These are phyloP conservation scores for Tardiomyces blankii DNA, from an alignment of 1,139 yeast species.

Conservation along the genomic window DNA sequence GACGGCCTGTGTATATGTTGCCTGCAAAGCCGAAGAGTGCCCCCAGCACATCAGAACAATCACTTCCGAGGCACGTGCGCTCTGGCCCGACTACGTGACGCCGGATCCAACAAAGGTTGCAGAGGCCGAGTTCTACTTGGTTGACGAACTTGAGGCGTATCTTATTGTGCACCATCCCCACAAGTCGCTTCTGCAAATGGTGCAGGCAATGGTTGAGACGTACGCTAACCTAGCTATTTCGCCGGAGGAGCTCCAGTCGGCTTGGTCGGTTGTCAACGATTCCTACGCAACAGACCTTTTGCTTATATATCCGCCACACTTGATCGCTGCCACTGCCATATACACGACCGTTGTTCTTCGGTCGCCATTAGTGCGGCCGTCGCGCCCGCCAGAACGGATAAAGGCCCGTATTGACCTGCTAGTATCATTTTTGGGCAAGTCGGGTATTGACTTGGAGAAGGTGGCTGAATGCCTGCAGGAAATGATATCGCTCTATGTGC, in stretches of 20 bases:
- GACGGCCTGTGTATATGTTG: conserved; percentile 77
- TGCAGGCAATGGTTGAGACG: conserved; percentile 31
- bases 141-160: conserved; percentile 79
- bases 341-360: conserved; percentile 60
- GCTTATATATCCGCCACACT: conserved; percentile 77
- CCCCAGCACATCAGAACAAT: conserved; percentile 88
- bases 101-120: conserved; percentile 90
- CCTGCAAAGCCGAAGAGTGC: conserved; percentile 90
- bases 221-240: conserved; percentile 29
- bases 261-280: conserved; percentile 88
- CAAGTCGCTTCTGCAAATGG: conserved; percentile 54
- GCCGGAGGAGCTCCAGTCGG: conserved; percentile 67
- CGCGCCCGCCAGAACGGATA: conserved; percentile 22
- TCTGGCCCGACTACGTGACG: conserved; percentile 94
- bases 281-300: conserved; percentile 82
- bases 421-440: conserved; percentile 56
- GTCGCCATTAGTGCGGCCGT: conserved; percentile 20
- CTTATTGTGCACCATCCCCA: conserved; percentile 86
- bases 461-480: conserved; percentile 78
- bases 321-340: conserved; percentile 76
- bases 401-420: conserved; percentile 33
- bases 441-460: conserved; percentile 67
- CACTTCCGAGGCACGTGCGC: conserved; percentile 70
- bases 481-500: conserved; percentile 61
- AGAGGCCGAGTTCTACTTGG: conserved; percentile 86